Conservation (phyloP, 2,329 filamentous ascomycete genomes). For the Cladosporium sp. region DNA sequence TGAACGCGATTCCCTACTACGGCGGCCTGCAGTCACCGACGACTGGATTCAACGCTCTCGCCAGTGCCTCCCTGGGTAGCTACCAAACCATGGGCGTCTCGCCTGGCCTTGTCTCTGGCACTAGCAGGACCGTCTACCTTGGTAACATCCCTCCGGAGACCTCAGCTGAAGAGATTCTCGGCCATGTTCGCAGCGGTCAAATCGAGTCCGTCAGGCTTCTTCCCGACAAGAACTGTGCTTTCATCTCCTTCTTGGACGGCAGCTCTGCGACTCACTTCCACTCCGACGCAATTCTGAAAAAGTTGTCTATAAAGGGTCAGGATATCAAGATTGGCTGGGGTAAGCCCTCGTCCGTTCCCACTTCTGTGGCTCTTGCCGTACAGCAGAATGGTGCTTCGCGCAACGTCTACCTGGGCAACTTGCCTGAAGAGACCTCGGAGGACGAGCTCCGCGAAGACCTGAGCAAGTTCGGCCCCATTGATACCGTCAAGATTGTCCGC, state of each 20-base stretch:
- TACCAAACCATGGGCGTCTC: slow-evolving; percentile 66
- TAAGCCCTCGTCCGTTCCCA: slow-evolving; percentile 96
- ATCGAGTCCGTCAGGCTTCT: slow-evolving; percentile 98
- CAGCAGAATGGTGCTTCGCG: slow-evolving; percentile 96
- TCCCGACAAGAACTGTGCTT: slow-evolving; percentile 98
- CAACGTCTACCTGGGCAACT: slow-evolving; percentile 94
- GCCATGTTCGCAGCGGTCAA: slow-evolving; percentile 93
- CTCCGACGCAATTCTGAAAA: slow-evolving; percentile 99
- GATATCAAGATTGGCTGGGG: slow-evolving; percentile 99
- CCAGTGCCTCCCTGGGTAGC: slow-evolving; percentile 40
- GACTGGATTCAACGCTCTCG: slow-evolving; percentile 66
- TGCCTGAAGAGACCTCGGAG: slow-evolving; percentile 85
- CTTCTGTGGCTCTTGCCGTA: slow-evolving; percentile 93
- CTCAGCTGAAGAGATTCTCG: slow-evolving; percentile 90
- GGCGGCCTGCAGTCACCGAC: slow-evolving; percentile 85
- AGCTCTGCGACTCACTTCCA: slow-evolving; percentile 99
- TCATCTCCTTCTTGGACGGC: slow-evolving; percentile 97
- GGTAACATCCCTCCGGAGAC: slow-evolving; percentile 99
- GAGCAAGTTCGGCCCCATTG: slow-evolving; percentile 93
- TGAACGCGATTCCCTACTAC: slow-evolving; percentile 76
- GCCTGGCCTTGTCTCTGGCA: slow-evolving; percentile 81
- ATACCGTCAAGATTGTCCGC: slow-evolving; percentile 95
- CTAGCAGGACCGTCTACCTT: slow-evolving; percentile 93
- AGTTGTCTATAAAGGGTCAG: slow-evolving; percentile 96
- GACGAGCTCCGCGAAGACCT: slow-evolving; percentile 93